Evolutionary conservation across 2,329 filamentous ascomycete species (phyloP).

Genomic region (Aspergillus novoparasiticus): DNA sequence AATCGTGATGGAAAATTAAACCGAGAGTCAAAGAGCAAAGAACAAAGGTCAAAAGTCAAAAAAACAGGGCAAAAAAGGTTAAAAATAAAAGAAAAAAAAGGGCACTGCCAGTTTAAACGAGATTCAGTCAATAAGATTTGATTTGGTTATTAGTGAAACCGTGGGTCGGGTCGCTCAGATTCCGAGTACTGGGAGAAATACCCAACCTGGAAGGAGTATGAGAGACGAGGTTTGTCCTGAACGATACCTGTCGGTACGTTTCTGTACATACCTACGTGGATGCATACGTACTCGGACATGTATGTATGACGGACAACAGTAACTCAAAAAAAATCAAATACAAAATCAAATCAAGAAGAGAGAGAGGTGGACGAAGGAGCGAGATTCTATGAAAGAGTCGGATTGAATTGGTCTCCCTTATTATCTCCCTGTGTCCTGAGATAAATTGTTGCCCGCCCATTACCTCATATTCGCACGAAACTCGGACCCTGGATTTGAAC

Average conservation of each 20-base stretch:
- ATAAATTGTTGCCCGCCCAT: background rate
- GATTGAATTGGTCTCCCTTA: background rate
- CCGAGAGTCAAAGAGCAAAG: background rate
- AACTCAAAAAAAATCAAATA: background rate
- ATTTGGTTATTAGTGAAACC: constrained; percentile 4
- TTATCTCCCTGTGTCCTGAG: background rate
- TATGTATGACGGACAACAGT: background rate
- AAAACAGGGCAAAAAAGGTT: background rate
- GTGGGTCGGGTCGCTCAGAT: constrained; percentile 10
- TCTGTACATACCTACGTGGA: constrained; percentile 6
- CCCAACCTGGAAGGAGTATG: background rate
- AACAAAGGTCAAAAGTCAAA: background rate
- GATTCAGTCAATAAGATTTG: background rate
- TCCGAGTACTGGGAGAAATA: background rate
- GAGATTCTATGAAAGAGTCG: background rate
- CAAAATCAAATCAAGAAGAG: background rate
- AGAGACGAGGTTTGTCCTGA: background rate
- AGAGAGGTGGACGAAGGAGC: background rate
- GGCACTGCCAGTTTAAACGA: background rate
- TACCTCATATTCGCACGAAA: background rate
- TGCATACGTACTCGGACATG: constrained; percentile 1
- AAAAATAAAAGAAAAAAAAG: background rate
- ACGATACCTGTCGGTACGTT: background rate
- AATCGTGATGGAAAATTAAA: background rate
- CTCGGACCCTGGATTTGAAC: background rate